A percentile compares a stretch with the other conserved stretches of the same genome.
These are phyloP conservation scores for Entophlyctis luteolus DNA, from an alignment of 192 early-diverging fungal genomes.

Conservation along the genomic window DNA sequence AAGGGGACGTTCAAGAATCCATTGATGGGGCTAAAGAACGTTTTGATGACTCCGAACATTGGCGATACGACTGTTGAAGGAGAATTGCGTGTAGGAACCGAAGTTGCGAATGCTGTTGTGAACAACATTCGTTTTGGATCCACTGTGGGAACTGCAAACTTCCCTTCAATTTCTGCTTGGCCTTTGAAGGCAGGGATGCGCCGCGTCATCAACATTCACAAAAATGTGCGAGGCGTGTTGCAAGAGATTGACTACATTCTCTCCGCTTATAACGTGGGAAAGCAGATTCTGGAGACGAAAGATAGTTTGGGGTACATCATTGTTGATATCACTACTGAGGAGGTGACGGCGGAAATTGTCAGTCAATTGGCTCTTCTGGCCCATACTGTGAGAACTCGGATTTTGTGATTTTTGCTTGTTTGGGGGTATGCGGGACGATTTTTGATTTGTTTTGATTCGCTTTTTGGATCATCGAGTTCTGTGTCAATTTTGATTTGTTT, in stretches of 20 bases:
- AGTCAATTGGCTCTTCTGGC: constrained; percentile 45
- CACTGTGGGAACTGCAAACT: constrained; percentile 50
- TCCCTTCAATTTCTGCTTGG: constrained; percentile 43
- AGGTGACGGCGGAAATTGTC: constrained; percentile 48
- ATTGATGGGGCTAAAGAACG: constrained; percentile 36
- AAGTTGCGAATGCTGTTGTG: constrained; percentile 35
- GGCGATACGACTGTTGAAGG: constrained; percentile 39
- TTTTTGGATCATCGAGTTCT: too few relatives aligned
- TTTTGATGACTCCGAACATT: constrained; percentile 45
- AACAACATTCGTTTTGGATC: constrained; percentile 42
- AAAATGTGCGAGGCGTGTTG: constrained; percentile 47
- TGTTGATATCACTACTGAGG: constrained; percentile 43
- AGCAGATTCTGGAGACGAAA: constrained; percentile 53
- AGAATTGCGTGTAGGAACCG: constrained; percentile 36
- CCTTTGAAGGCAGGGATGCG: constrained; percentile 29
- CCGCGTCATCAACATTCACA: constrained; percentile 47
- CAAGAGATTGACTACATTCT: constrained; percentile 52
- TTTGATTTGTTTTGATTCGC: too few relatives aligned
- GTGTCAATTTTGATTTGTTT: too few relatives aligned
- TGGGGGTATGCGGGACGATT: too few relatives aligned
- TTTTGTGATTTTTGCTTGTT: constrained; percentile 26
- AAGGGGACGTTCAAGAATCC: constrained; percentile 33
- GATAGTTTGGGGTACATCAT: constrained; percentile 48
- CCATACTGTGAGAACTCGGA: constrained; percentile 46
- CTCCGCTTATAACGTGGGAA: constrained; percentile 50